Conservation (phyloP, 2,329 filamentous ascomycete species). For the Colletotrichum gigasporum region DNA sequence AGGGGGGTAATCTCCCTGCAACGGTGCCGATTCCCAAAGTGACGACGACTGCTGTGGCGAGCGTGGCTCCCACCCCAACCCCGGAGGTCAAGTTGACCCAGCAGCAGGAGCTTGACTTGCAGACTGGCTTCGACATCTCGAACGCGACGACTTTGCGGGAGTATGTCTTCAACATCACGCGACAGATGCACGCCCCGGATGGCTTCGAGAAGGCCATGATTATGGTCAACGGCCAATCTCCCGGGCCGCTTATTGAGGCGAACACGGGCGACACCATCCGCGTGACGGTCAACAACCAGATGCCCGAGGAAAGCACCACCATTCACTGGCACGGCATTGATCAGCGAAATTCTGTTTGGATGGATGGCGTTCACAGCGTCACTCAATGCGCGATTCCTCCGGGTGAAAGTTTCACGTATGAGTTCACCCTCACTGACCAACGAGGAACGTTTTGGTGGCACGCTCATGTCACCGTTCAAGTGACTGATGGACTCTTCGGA, state of each 20-base stretch:
- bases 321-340: slow-evolving; percentile 77
- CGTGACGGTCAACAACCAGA: slow-evolving; percentile 50
- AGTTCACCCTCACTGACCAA: slow-evolving; percentile 68
- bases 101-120: slow-evolving; percentile 18
- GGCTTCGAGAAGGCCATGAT: slow-evolving; percentile 64
- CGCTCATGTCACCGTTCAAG: slow-evolving; percentile 51
- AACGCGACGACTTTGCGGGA: slow-evolving; percentile 47
- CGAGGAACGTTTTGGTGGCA: slow-evolving; percentile 73
- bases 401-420: slow-evolving; percentile 60
- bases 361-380: slow-evolving; percentile 72
- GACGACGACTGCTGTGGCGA: not conserved
- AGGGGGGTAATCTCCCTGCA: too few species aligned
- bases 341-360: slow-evolving; percentile 69
- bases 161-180: slow-evolving; percentile 64
- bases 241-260: slow-evolving; percentile 69
- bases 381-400: slow-evolving; percentile 69
- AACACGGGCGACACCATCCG: slow-evolving; percentile 53
- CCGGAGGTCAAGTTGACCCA: slow-evolving; percentile 14
- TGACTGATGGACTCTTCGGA: slow-evolving; percentile 32
- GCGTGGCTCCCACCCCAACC: slow-evolving; percentile 11
- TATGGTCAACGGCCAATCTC: slow-evolving; percentile 72
- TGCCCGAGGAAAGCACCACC: slow-evolving; percentile 53
- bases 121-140: slow-evolving; percentile 11
- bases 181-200: slow-evolving; percentile 61
- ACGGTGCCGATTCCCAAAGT: not conserved